Percentiles rank a stretch among this genome's conserved stretches.
phyloP scores from a whole-genome alignment of 2,329 filamentous ascomycete species.

The Pseudogymnoascus sp. region DNA sequence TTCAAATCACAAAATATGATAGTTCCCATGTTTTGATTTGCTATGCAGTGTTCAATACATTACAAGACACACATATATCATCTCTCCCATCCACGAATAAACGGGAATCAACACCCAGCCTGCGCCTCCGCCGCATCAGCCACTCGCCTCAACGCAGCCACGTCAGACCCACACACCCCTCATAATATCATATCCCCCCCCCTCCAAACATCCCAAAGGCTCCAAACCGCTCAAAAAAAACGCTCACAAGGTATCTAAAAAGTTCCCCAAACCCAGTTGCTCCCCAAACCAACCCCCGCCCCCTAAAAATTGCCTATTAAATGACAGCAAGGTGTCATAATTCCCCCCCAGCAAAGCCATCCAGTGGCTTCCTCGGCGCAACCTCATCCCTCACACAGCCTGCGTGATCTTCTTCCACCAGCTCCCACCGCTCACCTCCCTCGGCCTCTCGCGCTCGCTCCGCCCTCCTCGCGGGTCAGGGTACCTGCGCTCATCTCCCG shows the following conservation, averaged over 20 bases:
- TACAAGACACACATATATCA: slow-evolving; percentile 8
- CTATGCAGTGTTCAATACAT: slow-evolving; percentile 7
- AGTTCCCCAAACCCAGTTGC: background rate
- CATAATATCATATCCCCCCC: slow-evolving; percentile 3
- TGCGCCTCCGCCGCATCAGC: background rate
- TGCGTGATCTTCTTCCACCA: slow-evolving; percentile 24
- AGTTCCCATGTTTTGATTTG: background rate
- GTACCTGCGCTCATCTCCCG: slow-evolving; percentile 23
- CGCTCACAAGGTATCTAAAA: slow-evolving; percentile 8
- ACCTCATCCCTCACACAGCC: slow-evolving; percentile 1
- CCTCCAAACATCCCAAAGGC: background rate
- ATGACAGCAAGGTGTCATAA: background rate
- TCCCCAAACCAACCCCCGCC: background rate
- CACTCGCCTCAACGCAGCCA: background rate
- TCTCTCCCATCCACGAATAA: background rate
- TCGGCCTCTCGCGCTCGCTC: slow-evolving; percentile 46
- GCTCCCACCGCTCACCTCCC: slow-evolving; percentile 60
- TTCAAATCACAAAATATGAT: background rate
- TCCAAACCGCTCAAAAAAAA: slow-evolving; percentile 7
- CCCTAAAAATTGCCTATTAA: background rate
- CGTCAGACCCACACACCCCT: background rate
- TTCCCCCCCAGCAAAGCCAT: background rate
- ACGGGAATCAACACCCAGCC: background rate
- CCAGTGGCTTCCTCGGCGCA: background rate
- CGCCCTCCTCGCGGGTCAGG: slow-evolving; percentile 22